Conservation (phyloP, 768 basidiomycete genomes). For the Macrocybe gigantea region DNA sequence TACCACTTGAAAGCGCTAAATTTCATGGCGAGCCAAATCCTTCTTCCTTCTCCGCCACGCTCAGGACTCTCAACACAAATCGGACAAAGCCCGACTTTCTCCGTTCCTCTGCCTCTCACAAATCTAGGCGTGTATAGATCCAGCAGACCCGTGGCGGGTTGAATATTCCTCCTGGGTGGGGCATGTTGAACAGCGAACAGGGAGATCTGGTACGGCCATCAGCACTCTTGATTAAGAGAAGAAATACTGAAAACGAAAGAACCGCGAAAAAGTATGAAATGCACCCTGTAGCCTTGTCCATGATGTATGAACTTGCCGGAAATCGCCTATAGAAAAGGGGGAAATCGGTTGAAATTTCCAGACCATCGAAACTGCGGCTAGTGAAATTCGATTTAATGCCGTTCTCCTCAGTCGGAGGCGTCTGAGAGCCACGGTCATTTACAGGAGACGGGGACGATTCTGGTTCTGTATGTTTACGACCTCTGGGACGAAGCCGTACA, state of each 20-base stretch:
- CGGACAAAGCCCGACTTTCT: constrained; percentile 75
- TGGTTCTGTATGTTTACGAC: too few relatives aligned
- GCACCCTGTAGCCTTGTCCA: constrained; percentile 33
- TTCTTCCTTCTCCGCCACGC: constrained; percentile 60
- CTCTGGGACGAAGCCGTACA: too few relatives aligned
- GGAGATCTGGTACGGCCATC: constrained; percentile 22
- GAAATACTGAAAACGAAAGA: neutral
- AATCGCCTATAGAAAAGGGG: constrained; percentile 68
- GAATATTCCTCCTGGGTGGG: constrained; percentile 43
- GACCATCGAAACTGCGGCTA: constrained; percentile 33
- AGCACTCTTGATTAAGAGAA: neutral
- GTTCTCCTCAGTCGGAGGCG: too few relatives aligned
- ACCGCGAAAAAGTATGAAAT: constrained; percentile 10
- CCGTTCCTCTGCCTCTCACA: constrained; percentile 59
- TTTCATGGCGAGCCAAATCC: constrained; percentile 73
- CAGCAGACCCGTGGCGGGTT: constrained; percentile 55
- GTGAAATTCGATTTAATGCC: constrained; percentile 28
- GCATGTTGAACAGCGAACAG: constrained; percentile 24
- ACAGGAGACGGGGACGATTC: too few relatives aligned
- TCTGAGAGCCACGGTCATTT: too few relatives aligned
- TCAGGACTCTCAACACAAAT: constrained; percentile 57
- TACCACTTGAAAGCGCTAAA: constrained; percentile 81
- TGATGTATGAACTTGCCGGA: constrained; percentile 54
- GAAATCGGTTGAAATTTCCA: constrained; percentile 45
- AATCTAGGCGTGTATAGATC: constrained; percentile 80